Base-by-base conservation (phyloP, 2,329 filamentous ascomycete genomes). In the Pseudogymnoascus pannorum region DNA sequence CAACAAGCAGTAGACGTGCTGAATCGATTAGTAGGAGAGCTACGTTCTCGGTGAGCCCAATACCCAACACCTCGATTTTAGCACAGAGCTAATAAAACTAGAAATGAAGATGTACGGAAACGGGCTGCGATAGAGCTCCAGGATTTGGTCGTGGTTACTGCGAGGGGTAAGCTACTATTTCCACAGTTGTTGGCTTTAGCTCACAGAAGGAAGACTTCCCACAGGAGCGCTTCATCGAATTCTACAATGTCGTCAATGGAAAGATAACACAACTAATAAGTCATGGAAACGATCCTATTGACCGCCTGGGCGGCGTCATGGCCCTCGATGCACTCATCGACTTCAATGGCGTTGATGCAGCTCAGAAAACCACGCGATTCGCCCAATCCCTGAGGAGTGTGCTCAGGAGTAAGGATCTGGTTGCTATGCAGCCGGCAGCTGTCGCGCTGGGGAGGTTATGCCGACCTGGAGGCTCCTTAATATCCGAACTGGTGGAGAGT, bases 401-500 rank as follows among this genome's bases (percentile, higher is more conserved):
- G 38, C 81, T 99, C 68, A 86, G 92, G 69, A 93, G 93, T 65
- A 96, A 92, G 72, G 94, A 99, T 70, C 90, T 91, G 66, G 86
- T 86, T 60, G 91, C 94, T 20, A 93, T 99, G 87, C 86, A 95
- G 61, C 87, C 90, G 11, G 94, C 95, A 4, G 92, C 94, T 42
- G 86, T 89, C 67, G 92, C 93, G 3, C 81, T 99, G 26, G 94
- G 94, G 51, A 90, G 92, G 72, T 82, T 99, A 63, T 96, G 93
- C 64, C 87, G 91, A 67, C 94, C 94, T 0, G 94, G 94, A 64
- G 94, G 94, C 63, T 92, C 94, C 31, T 81, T 97, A 65, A 96
- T 96, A 48, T 95, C 93, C 6, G 93, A 97, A 74, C 80, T 99
- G 60, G 94, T 99, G 62, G 94, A 99, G 72, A 93, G 92, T 60